Percentiles rank a stretch among this genome's conserved stretches.
These are phyloP conservation scores for Stephanodiscus triporus DNA, from an alignment of 108 stramenopile species.

Conservation along the genomic window DNA sequence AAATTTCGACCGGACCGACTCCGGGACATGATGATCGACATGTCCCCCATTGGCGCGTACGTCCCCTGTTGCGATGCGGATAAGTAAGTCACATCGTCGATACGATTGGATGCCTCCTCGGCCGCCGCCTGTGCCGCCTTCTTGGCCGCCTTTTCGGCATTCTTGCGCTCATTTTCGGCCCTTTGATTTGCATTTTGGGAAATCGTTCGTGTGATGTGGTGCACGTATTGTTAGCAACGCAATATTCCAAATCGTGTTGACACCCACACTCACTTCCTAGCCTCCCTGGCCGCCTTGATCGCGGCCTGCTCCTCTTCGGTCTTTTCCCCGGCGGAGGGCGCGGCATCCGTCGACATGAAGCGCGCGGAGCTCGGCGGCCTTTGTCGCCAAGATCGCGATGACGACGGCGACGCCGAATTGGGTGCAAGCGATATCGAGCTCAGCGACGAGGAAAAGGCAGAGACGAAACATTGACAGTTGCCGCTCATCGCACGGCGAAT, in stretches of 20 bases:
- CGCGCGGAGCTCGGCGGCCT: constrained; percentile 3
- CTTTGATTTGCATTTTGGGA: constrained; percentile 17
- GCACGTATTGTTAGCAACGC: background rate
- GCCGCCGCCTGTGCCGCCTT: constrained; percentile 72
- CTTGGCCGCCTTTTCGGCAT: constrained; percentile 84
- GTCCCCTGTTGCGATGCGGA: constrained; percentile 66
- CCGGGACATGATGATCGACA: constrained; percentile 75
- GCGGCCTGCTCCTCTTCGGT: constrained; percentile 80
- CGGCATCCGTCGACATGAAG: constrained; percentile 43
- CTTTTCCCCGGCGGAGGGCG: constrained; percentile 52
- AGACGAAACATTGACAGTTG: background rate
- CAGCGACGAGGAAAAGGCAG: constrained; percentile 16
- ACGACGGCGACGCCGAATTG: background rate
- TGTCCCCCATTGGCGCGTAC: constrained; percentile 76
- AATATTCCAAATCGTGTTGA: too few relatives aligned
- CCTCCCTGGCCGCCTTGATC: constrained; percentile 78
- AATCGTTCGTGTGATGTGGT: background rate
- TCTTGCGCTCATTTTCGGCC: constrained; percentile 84
- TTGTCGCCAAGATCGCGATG: background rate
- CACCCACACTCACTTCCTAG: constrained; percentile 61
- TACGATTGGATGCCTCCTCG: constrained; percentile 63
- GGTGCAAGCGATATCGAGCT: background rate
- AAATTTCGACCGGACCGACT: constrained; percentile 74
- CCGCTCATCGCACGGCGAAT: constrained; percentile 9
- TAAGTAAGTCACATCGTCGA: constrained; percentile 77